Evolutionary conservation across 2,329 filamentous ascomycete genomes (phyloP), one percentile per base, ranked within the genome.

Genomic region (Paracoccidioides brasiliensis): DNA sequence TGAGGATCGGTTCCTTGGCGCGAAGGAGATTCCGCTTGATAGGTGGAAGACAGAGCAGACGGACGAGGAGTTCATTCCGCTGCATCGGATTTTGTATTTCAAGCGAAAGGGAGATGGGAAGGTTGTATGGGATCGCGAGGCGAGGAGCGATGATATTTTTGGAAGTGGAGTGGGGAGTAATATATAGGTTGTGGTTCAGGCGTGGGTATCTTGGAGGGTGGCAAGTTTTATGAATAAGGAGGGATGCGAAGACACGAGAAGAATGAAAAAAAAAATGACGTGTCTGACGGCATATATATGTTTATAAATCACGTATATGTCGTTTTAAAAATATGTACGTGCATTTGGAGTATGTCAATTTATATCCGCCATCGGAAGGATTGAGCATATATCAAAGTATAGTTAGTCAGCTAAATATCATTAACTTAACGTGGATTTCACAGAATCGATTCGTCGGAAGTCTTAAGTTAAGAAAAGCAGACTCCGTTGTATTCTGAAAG

Each of bases 51-150:
- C 69, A 15, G 77, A 79, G 50, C 72, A 73, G 37, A 80, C 78
- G 8, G 66, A 80, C 33, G 77, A 80, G 57, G 78, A 80, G 49
- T 80, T 80, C 55, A 79, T 80, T 55, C 78, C 78, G 3, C 72
- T 76, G 59, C 77, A 80, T 65, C 71, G 78, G 2, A 75, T 81
- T 15, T 57, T 76, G 55, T 76, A 78, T 57, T 75, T 80, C 59
- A 75, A 72, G 59, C 69, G 69, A 57, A 67, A 63, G 37, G 63
- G 61, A 5, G 61, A 69, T 50, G 70, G 66, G 15, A 70, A 72
- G 30, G 61, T 73, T 38, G 70, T 80, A 2, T 81, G 78, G 78
- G 76, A 80, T 61, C 68, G 78, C 43, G 69, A 69, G 49, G 67
- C 61, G 64, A 72, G 74, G 59, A 69, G 73, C 49, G 76, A 78